Evolutionary conservation across 2,329 filamentous ascomycete genomes (phyloP).

Genomic region (Scopulariopsis brevicaulis): DNA sequence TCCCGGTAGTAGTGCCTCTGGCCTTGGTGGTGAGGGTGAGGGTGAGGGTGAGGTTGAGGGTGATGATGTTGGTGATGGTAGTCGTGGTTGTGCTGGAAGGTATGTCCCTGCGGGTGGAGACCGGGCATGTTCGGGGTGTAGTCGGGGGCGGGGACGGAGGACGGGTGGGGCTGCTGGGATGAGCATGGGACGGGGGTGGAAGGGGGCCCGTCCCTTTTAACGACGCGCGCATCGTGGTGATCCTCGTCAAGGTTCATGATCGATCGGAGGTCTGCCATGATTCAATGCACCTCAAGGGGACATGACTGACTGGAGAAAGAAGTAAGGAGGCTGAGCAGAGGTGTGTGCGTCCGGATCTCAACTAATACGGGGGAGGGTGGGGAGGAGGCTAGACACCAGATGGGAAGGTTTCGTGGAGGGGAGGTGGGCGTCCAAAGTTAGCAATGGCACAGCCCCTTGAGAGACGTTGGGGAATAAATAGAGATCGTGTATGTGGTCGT

Average conservation of each 20-base stretch:
- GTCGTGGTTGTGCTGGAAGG: background rate
- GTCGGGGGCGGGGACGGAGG: background rate
- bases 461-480: slow-evolving; percentile 1
- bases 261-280: slow-evolving; percentile 7
- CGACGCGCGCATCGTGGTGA: background rate
- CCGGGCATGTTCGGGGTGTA: background rate
- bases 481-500: background rate
- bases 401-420: background rate
- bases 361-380: background rate
- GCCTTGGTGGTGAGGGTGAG: background rate
- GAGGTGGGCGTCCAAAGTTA: slow-evolving; percentile 2
- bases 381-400: background rate
- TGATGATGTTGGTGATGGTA: slow-evolving; percentile 2
- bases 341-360: background rate
- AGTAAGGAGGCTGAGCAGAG: slow-evolving; percentile 1
- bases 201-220: slow-evolving; percentile 7
- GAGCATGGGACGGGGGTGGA: background rate
- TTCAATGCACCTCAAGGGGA: background rate
- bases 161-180: background rate
- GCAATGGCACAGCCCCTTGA: slow-evolving; percentile 3
- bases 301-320: background rate
- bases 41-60: background rate
- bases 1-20: background rate
- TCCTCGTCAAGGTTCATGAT: slow-evolving; percentile 8
- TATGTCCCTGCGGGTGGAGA: background rate